Percentiles rank a stretch among this genome's conserved stretches.
Evolutionary conservation across 345 rosid genomes (phyloP).

Genomic region (Toxicodendron radicans): DNA sequence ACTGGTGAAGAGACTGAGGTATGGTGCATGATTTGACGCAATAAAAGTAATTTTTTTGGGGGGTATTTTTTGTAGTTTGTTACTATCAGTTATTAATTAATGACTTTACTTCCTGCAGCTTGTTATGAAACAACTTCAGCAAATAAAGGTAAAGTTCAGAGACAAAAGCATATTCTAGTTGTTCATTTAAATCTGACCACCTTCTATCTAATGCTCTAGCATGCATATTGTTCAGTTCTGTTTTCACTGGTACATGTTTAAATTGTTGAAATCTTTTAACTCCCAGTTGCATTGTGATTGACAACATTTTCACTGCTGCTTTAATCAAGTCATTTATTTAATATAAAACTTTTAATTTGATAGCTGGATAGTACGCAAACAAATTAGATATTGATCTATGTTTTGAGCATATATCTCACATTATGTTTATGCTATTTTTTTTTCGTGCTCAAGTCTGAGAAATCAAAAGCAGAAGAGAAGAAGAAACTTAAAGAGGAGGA

Average conservation of each 20-base stretch:
- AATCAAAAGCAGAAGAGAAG: conserved; percentile 46
- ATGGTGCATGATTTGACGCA: conserved; percentile 12
- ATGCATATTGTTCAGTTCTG: neutral
- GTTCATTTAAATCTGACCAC: neutral
- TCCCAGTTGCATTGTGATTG: neutral
- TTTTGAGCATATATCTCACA: neutral
- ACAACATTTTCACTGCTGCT: neutral
- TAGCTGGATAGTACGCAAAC: neutral
- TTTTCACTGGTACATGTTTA: no score
- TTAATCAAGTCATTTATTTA: neutral
- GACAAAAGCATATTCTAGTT: neutral
- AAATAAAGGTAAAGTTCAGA: conserved; percentile 47
- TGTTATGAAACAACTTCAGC: conserved; percentile 50
- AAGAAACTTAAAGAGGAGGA: conserved; percentile 46
- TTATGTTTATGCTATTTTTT: neutral
- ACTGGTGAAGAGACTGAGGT: conserved; percentile 69
- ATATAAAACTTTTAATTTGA: neutral
- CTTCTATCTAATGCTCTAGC: neutral
- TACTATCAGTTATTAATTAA: conserved; percentile 5
- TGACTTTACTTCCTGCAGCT: conserved; percentile 39
- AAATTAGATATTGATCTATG: conserved; percentile 5
- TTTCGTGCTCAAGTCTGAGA: conserved; percentile 39
- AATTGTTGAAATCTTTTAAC: neutral
- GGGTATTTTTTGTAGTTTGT: neutral
- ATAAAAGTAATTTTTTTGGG: neutral